These are phyloP conservation scores for Colletotrichum truncatum DNA, from an alignment of 2,329 filamentous ascomycete genomes.

Conservation along the genomic window DNA sequence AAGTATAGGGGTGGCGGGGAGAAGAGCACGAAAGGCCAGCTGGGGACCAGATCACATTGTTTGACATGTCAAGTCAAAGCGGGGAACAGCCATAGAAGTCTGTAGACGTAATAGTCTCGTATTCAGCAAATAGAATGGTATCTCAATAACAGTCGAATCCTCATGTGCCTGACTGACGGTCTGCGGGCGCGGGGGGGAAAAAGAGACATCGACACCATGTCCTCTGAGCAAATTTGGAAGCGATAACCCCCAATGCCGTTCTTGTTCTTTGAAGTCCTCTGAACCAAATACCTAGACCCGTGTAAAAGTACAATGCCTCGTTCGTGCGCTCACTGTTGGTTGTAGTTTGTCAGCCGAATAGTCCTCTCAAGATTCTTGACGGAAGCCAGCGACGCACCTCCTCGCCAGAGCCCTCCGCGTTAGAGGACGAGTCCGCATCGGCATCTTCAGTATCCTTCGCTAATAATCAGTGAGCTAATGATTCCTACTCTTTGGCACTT, in stretches of 20 bases:
- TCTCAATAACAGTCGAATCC: conserved; percentile 1
- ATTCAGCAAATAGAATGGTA: conserved; percentile 15
- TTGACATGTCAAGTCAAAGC: no score
- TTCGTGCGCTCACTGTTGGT: conserved; percentile 17
- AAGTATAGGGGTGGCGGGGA: no score
- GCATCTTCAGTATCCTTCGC: conserved; percentile 1
- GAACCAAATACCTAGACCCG: not conserved
- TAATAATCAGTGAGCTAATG: conserved; percentile 14
- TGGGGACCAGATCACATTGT: not conserved
- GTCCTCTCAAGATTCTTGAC: conserved; percentile 12
- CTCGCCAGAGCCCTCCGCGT: conserved; percentile 18
- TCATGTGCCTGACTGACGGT: not conserved
- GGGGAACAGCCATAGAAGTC: not conserved
- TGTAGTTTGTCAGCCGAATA: conserved; percentile 23
- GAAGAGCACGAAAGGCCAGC: not conserved
- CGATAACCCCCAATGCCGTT: conserved; percentile 3
- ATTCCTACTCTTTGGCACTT: not conserved
- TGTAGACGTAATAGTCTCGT: not conserved
- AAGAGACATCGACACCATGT: conserved; percentile 7
- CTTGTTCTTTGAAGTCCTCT: not conserved
- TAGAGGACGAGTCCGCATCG: conserved; percentile 1
- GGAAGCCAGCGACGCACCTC: conserved; percentile 24
- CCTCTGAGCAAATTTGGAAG: conserved; percentile 3
- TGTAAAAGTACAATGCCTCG: conserved; percentile 9
- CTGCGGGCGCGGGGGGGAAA: not conserved